Evolutionary conservation across 2,329 filamentous ascomycete genomes (phyloP).

Genomic region (Xylaria sp.): DNA sequence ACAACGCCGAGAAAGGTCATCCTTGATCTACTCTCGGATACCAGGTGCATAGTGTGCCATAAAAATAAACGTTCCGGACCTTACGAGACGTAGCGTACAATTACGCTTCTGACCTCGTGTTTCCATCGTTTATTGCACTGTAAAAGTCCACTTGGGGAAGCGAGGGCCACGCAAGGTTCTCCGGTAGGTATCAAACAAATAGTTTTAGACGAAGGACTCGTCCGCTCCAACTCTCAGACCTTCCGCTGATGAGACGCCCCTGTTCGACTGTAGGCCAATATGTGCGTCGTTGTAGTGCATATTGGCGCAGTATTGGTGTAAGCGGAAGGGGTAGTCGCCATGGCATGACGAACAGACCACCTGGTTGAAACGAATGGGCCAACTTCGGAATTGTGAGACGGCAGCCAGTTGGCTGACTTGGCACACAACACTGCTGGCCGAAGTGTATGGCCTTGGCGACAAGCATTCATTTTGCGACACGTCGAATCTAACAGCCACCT

Average conservation of each 20-base stretch:
- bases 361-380: constrained; percentile 4
- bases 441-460: constrained; percentile 7
- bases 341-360: constrained; percentile 23
- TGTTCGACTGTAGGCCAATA: not conserved
- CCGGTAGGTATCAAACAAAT: not conserved
- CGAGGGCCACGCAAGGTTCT: not conserved
- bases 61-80: not conserved
- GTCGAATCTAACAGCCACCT: constrained; percentile 5
- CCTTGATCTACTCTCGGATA: constrained; percentile 3
- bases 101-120: not conserved
- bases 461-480: constrained; percentile 10
- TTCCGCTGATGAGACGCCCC: constrained; percentile 9
- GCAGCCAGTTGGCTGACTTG: not conserved
- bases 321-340: not conserved
- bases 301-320: not conserved
- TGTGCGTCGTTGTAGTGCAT: not conserved
- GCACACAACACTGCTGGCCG: constrained; percentile 2
- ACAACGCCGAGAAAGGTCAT: not conserved
- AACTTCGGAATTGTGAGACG: not conserved
- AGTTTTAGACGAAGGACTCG: not conserved
- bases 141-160: not conserved
- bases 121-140: not conserved
- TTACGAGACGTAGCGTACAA: not conserved
- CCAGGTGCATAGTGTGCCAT: not conserved
- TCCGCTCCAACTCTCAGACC: constrained; percentile 8